These are phyloP conservation scores for Penicillium angulare DNA, from an alignment of 495 filamentous ascomycete species.

Conservation along the genomic window DNA sequence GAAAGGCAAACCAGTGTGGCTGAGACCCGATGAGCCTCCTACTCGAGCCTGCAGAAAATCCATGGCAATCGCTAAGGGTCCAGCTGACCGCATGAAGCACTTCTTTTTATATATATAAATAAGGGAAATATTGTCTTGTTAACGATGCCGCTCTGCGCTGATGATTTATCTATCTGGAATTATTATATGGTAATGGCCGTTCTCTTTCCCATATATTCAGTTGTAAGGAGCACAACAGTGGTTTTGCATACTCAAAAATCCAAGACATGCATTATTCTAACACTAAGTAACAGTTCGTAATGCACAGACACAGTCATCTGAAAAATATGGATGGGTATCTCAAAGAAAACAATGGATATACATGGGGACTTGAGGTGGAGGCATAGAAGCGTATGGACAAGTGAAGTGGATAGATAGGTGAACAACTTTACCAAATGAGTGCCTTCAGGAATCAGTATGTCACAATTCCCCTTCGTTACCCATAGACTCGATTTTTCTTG, in stretches of 20 bases:
- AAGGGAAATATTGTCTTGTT: too few relatives aligned
- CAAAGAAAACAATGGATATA: constrained; percentile 23
- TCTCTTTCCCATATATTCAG: too few relatives aligned
- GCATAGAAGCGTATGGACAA: constrained; percentile 4
- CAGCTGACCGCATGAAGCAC: too few relatives aligned
- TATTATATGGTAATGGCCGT: too few relatives aligned
- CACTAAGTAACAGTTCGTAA: not conserved
- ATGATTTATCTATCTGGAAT: too few relatives aligned
- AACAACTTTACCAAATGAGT: not conserved
- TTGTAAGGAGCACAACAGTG: too few relatives aligned
- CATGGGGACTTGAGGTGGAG: not conserved
- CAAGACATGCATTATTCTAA: not conserved
- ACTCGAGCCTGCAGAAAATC: too few relatives aligned
- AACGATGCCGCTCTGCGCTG: too few relatives aligned
- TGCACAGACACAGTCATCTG: not conserved
- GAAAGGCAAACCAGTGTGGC: too few relatives aligned
- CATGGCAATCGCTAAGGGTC: too few relatives aligned
- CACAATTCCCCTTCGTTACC: constrained; percentile 20
- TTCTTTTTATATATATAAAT: too few relatives aligned
- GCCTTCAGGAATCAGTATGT: not conserved
- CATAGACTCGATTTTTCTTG: constrained; percentile 38
- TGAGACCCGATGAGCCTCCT: too few relatives aligned
- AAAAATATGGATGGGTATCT: constrained; percentile 29
- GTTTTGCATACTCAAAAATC: not conserved
- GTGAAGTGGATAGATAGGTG: not conserved